Conservation (phyloP, 1,139 yeast species). For the Debaryomyces psychrophilus region DNA sequence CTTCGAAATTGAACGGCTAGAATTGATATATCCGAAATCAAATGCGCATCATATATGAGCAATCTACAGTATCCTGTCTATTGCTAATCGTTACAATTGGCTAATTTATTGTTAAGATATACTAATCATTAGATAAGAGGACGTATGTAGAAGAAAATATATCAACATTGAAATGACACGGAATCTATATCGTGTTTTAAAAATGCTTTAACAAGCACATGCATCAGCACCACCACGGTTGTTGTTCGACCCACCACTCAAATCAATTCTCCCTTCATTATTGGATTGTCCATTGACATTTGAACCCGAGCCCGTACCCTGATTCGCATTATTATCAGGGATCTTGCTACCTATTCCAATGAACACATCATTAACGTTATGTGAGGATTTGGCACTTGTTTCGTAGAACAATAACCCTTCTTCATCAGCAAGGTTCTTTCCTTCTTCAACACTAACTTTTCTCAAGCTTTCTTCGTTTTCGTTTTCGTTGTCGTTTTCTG, state of each 20-base stretch:
- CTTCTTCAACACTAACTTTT: conserved; percentile 88
- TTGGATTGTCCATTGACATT: conserved; percentile 13
- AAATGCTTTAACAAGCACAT: conserved; percentile 18
- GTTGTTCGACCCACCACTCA: conserved; percentile 17
- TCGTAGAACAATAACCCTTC: conserved; percentile 83
- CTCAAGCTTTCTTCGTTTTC: conserved; percentile 47
- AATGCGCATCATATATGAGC: not conserved
- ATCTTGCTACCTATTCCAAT: conserved; percentile 82
- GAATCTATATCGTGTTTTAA: conserved; percentile 2
- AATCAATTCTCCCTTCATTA: conserved; percentile 32
- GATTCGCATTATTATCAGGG: conserved; percentile 44
- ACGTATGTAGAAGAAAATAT: not conserved
- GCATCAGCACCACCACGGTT: conserved; percentile 11
- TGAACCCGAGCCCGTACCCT: conserved; percentile 10
- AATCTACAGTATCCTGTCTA: not conserved
- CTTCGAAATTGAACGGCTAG: not conserved
- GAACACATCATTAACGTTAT: conserved; percentile 79
- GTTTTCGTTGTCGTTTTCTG: conserved; percentile 28
- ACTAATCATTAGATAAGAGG: conserved; percentile 1
- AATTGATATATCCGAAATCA: too few relatives aligned
- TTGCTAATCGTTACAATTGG: not conserved
- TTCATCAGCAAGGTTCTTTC: conserved; percentile 70
- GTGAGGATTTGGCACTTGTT: conserved; percentile 92
- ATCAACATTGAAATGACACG: not conserved
- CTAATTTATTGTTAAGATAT: not conserved